Percentiles rank a stretch among this genome's conserved stretches.
phyloP scores from a whole-genome alignment of 2,329 filamentous ascomycete genomes.

The Fusarium nurragi region DNA sequence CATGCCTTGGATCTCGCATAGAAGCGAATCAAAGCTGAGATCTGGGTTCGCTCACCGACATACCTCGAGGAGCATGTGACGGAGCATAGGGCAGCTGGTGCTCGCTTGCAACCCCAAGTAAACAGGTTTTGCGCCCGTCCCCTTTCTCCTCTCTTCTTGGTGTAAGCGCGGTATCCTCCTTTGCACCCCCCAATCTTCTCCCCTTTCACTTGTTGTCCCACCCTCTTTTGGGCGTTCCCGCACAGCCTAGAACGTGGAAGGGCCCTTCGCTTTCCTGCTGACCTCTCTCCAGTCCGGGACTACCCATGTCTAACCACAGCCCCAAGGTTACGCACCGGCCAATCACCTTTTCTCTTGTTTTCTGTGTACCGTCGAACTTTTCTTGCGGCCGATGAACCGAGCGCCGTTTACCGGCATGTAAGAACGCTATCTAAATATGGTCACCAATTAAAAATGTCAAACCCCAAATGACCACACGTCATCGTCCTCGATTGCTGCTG shows the following conservation, averaged over 20 bases:
- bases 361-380: slow-evolving; percentile 1
- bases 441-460: slow-evolving; percentile 1
- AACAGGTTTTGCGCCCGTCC: background rate
- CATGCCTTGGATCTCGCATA: background rate
- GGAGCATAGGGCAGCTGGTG: too few relatives aligned
- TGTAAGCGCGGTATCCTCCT: background rate
- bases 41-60: slow-evolving; percentile 13
- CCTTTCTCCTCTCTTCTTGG: background rate
- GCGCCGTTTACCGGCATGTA: slow-evolving; percentile 12
- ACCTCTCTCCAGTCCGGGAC: background rate
- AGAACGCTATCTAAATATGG: slow-evolving; percentile 1
- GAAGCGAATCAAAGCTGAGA: background rate
- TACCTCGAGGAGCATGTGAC: background rate
- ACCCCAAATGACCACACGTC: background rate
- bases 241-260: background rate
- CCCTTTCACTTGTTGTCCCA: background rate
- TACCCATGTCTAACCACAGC: background rate
- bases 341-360: background rate
- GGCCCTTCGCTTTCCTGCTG: background rate
- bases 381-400: slow-evolving; percentile 14
- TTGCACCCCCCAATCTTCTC: background rate
- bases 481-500: background rate
- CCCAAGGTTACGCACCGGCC: slow-evolving; percentile 1
- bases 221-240: background rate
- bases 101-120: too few relatives aligned